Conservation (phyloP, 257 asterid species). For the Solanum bulbocastanum region DNA sequence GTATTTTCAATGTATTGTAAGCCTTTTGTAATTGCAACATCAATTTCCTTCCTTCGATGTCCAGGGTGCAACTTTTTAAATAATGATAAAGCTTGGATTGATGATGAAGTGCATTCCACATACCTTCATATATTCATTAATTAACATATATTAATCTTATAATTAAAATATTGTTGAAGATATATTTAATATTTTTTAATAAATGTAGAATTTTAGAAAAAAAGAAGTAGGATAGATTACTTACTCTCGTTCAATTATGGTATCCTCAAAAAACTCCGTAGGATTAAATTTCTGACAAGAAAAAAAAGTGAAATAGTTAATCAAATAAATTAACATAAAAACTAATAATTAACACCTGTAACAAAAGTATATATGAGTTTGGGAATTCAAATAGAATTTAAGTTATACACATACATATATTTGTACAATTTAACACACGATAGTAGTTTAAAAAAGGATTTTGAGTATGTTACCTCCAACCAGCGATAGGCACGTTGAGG, state of each 20-base stretch:
- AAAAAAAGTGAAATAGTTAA: background rate
- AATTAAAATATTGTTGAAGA: background rate
- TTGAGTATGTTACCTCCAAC: slow-evolving; percentile 32
- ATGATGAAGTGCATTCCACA: slow-evolving; percentile 55
- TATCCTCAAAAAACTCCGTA: slow-evolving; percentile 37
- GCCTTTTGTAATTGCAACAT: slow-evolving; percentile 26
- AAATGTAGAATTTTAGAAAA: background rate
- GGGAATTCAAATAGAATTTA: background rate
- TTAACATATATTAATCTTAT: background rate
- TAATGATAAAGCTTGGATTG: slow-evolving; percentile 26
- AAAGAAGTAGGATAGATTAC: background rate
- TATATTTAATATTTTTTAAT: background rate
- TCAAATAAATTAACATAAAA: background rate
- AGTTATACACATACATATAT: background rate
- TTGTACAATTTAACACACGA: background rate
- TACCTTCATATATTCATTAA: slow-evolving; percentile 13
- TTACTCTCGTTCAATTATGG: slow-evolving; percentile 44
- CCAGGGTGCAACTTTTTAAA: slow-evolving; percentile 31
- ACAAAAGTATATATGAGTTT: background rate
- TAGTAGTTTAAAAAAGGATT: background rate
- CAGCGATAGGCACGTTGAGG: slow-evolving; percentile 34
- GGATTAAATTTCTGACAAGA: slow-evolving; percentile 43
- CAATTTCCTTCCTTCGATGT: slow-evolving; percentile 32
- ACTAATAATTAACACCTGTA: background rate
- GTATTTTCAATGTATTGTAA: slow-evolving; percentile 18